Percentiles rank a stretch among this genome's conserved stretches.
Conservation (phyloP, 2,329 filamentous ascomycete genomes). For the Phaeosphaeriaceae sp. region DNA sequence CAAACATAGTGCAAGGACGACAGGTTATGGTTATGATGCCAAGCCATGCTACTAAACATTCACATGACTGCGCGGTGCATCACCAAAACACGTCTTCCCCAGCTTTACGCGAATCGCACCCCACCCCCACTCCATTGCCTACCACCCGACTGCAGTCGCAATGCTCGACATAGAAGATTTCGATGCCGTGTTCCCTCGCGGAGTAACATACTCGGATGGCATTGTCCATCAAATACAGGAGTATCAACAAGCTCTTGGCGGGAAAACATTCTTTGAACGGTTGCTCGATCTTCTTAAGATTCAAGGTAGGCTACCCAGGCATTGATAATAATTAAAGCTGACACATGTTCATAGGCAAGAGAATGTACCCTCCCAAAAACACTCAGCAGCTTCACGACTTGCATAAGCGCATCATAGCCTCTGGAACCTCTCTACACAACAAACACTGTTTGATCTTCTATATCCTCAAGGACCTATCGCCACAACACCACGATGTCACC, state of each 20-base stretch:
- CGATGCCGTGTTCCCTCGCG: slow-evolving; percentile 66
- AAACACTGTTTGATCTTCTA: slow-evolving; percentile 87
- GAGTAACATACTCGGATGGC: slow-evolving; percentile 32
- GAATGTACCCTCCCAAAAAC: slow-evolving; percentile 75
- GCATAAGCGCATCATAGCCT: slow-evolving; percentile 72
- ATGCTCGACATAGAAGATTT: slow-evolving; percentile 73
- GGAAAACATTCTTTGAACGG: slow-evolving; percentile 79
- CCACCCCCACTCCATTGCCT: not conserved
- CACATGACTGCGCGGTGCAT: slow-evolving; percentile 24
- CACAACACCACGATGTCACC: slow-evolving; percentile 53
- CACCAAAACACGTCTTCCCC: slow-evolving; percentile 19
- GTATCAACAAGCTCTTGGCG: slow-evolving; percentile 71
- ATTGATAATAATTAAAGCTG: not conserved
- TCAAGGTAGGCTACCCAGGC: slow-evolving; percentile 60
- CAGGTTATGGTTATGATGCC: not conserved
- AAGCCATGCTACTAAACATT: slow-evolving; percentile 1
- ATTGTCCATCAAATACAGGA: slow-evolving; percentile 65
- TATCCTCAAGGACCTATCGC: slow-evolving; percentile 75
- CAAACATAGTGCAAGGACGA: not conserved
- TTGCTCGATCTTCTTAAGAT: slow-evolving; percentile 74
- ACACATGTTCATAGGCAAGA: slow-evolving; percentile 54
- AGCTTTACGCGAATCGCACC: slow-evolving; percentile 13
- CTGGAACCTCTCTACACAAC: slow-evolving; percentile 71
- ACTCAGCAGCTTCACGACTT: slow-evolving; percentile 71
- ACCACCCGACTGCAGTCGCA: slow-evolving; percentile 4